phyloP scores from a whole-genome alignment of 2,329 filamentous ascomycete genomes.

The Colletotrichum lini region DNA sequence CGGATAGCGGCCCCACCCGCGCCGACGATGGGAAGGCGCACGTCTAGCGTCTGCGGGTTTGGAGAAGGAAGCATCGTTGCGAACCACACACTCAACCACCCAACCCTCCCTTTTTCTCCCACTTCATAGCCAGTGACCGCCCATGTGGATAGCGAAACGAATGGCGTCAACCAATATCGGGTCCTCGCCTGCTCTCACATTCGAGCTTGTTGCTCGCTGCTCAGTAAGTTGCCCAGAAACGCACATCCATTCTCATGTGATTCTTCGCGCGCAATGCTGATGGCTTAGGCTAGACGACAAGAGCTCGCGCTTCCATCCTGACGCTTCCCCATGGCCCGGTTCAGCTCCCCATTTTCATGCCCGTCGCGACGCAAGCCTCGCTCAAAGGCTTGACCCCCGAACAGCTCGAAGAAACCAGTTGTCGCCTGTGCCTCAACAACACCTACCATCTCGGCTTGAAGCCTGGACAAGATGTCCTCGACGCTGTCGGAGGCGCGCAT shows the following conservation, averaged over 20 bases:
- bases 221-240: slow-evolving; percentile 72
- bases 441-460: slow-evolving; percentile 97
- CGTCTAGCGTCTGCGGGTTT: slow-evolving; percentile 34
- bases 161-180: slow-evolving; percentile 67
- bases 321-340: slow-evolving; percentile 93
- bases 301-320: slow-evolving; percentile 90
- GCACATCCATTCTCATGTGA: slow-evolving; percentile 11
- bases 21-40: slow-evolving; percentile 22
- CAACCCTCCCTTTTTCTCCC: neutral
- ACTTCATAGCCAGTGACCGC: slow-evolving; percentile 15
- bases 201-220: slow-evolving; percentile 83
- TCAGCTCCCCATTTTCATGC: slow-evolving; percentile 96
- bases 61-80: neutral
- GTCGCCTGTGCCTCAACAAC: slow-evolving; percentile 94
- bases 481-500: slow-evolving; percentile 91
- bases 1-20: slow-evolving; percentile 6
- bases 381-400: slow-evolving; percentile 94
- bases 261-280: slow-evolving; percentile 15
- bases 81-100: slow-evolving; percentile 4
- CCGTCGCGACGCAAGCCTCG: slow-evolving; percentile 95
- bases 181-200: slow-evolving; percentile 78
- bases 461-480: slow-evolving; percentile 90
- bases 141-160: slow-evolving; percentile 50
- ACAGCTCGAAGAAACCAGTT: slow-evolving; percentile 90
- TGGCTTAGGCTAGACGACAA: slow-evolving; percentile 78